A percentile compares a stretch with the other conserved stretches of the same genome.
Evolutionary conservation across 2,329 filamentous ascomycete genomes (phyloP).

Genomic region (Diplodia sapinea): DNA sequence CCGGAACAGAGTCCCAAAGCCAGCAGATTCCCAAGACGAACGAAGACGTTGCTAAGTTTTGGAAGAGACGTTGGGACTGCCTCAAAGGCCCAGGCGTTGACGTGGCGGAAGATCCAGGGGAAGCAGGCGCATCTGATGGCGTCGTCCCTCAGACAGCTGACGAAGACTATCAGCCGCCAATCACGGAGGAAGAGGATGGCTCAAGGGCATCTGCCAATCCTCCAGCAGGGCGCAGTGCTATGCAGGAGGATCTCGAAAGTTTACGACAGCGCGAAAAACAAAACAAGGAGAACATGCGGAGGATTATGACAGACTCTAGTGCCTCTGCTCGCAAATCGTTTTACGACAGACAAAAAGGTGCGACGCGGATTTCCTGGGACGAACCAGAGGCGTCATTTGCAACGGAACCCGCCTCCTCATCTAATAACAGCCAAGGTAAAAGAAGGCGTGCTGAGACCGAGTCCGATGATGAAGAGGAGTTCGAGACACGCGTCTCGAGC

Average conservation of each 20-base stretch:
- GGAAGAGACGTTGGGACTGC: conserved; percentile 36
- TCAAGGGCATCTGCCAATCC: conserved; percentile 25
- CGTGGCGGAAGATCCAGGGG: background rate
- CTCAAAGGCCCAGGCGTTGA: background rate
- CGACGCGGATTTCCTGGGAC: conserved; percentile 46
- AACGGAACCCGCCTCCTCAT: conserved; percentile 35
- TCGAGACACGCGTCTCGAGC: conserved; percentile 47
- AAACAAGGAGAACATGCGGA: conserved; percentile 31
- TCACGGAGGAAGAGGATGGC: conserved; percentile 36
- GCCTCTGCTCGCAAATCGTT: conserved; percentile 37
- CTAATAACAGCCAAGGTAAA: conserved; percentile 37
- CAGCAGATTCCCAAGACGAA: conserved; percentile 1
- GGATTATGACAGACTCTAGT: background rate
- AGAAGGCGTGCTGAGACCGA: conserved; percentile 38
- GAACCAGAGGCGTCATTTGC: conserved; percentile 37
- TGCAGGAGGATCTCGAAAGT: conserved; percentile 30
- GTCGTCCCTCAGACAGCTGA: background rate
- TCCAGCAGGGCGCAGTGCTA: conserved; percentile 23
- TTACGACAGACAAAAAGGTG: conserved; percentile 50
- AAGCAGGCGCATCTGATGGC: background rate
- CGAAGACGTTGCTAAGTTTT: conserved; percentile 5
- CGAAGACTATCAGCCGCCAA: conserved; percentile 33
- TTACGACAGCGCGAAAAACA: conserved; percentile 33
- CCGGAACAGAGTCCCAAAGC: conserved; percentile 5
- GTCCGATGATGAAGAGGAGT: conserved; percentile 50